These are phyloP conservation scores for Ramaria sp. DNA, from an alignment of 768 basidiomycete genomes.

Conservation along the genomic window DNA sequence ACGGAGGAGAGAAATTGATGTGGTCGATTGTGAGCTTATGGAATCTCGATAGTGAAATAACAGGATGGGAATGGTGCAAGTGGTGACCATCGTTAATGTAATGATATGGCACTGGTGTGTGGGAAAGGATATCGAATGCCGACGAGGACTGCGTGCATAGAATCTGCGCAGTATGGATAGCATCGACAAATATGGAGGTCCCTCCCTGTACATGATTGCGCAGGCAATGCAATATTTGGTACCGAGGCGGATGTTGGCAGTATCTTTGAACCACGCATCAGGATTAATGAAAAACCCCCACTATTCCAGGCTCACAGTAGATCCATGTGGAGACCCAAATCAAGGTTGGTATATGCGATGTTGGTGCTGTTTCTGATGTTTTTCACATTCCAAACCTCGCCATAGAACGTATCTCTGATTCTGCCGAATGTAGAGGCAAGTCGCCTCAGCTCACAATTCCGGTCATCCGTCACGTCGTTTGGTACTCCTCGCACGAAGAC, in stretches of 20 bases:
- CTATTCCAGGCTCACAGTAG: constrained; percentile 46
- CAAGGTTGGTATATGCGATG: constrained; percentile 89
- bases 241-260: constrained; percentile 83
- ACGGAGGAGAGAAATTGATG: constrained; percentile 91
- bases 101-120: constrained; percentile 70
- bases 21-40: constrained; percentile 32
- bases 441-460: constrained; percentile 53
- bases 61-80: constrained; percentile 59
- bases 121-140: constrained; percentile 48
- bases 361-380: constrained; percentile 67
- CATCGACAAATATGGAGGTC: constrained; percentile 79
- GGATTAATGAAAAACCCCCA: background rate
- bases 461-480: constrained; percentile 43
- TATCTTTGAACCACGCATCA: constrained; percentile 41
- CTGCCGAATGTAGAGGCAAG: constrained; percentile 65
- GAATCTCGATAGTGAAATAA: constrained; percentile 31
- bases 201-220: constrained; percentile 80
- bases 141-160: constrained; percentile 37
- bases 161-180: constrained; percentile 47
- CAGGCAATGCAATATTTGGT: constrained; percentile 87
- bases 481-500: constrained; percentile 68
- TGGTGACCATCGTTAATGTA: constrained; percentile 89
- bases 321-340: constrained; percentile 88
- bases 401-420: constrained; percentile 83
- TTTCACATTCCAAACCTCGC: constrained; percentile 79